Percentiles rank a stretch among this genome's conserved stretches.
These are phyloP conservation scores for Groenewaldozyma sp. DNA, from an alignment of 1,139 yeast species.

Conservation along the genomic window DNA sequence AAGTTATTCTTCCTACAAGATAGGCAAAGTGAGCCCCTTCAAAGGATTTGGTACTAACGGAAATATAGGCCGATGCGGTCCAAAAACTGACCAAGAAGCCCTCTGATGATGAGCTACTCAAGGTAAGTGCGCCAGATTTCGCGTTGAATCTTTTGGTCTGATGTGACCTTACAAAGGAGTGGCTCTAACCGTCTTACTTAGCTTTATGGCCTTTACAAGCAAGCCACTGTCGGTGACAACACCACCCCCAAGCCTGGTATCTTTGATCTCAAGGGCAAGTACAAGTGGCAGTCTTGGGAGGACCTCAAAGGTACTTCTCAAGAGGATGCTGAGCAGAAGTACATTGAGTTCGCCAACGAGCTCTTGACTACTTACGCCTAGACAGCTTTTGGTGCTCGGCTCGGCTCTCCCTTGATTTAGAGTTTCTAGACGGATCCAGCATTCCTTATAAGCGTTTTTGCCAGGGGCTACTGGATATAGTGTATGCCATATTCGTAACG, in stretches of 20 bases:
- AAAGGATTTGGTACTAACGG: not conserved
- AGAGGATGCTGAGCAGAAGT: slow-evolving; percentile 85
- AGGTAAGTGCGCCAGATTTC: slow-evolving; percentile 20
- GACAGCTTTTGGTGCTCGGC: no score
- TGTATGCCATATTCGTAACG: no score
- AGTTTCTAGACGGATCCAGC: no score
- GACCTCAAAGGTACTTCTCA: slow-evolving; percentile 74
- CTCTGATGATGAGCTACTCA: slow-evolving; percentile 73
- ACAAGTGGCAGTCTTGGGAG: slow-evolving; percentile 98
- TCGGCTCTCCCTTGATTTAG: no score
- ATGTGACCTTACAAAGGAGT: no score
- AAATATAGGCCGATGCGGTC: slow-evolving; percentile 65
- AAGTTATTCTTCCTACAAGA: slow-evolving; percentile 8
- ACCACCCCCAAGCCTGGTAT: slow-evolving; percentile 69
- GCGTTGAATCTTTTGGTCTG: no score
- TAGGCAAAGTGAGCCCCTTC: not conserved
- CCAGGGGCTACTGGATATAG: no score
- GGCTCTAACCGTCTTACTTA: slow-evolving; percentile 15
- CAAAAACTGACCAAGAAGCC: slow-evolving; percentile 71
- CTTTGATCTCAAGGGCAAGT: slow-evolving; percentile 88
- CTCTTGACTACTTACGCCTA: slow-evolving; percentile 7
- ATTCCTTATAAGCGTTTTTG: no score
- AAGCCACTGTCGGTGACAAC: slow-evolving; percentile 95
- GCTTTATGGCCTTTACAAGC: slow-evolving; percentile 85
- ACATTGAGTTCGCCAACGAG: slow-evolving; percentile 15